phyloP scores from a whole-genome alignment of 768 basidiomycete species.

The Suillus placidus region DNA sequence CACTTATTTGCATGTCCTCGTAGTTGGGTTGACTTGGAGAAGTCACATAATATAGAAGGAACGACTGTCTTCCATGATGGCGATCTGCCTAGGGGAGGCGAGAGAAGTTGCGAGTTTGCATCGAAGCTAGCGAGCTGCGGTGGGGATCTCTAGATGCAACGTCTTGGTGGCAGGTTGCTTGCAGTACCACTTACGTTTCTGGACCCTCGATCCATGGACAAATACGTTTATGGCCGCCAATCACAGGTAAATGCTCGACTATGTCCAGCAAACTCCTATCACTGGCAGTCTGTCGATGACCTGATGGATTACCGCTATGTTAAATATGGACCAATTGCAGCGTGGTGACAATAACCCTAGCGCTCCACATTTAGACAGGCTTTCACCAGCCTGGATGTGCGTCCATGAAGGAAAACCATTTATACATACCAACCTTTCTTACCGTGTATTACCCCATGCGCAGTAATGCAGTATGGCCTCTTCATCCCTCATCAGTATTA shows the following conservation, averaged over 20 bases:
- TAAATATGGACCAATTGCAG: background rate
- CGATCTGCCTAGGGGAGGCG: background rate
- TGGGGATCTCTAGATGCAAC: background rate
- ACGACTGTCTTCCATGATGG: background rate
- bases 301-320: background rate
- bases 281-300: background rate
- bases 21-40: background rate
- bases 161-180: background rate
- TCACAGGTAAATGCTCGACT: background rate
- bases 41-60: background rate
- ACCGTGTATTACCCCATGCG: background rate
- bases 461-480: background rate
- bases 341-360: background rate
- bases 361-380: background rate
- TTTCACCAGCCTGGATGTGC: background rate
- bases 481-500: background rate
- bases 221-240: background rate
- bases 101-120: background rate
- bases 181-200: background rate
- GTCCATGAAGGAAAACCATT: background rate
- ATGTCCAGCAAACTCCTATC: no score
- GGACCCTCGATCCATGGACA: background rate
- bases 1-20: background rate
- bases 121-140: background rate
- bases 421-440: background rate